Base-by-base conservation (phyloP, 2,329 filamentous ascomycete genomes). In the Cordyceps javanica region DNA sequence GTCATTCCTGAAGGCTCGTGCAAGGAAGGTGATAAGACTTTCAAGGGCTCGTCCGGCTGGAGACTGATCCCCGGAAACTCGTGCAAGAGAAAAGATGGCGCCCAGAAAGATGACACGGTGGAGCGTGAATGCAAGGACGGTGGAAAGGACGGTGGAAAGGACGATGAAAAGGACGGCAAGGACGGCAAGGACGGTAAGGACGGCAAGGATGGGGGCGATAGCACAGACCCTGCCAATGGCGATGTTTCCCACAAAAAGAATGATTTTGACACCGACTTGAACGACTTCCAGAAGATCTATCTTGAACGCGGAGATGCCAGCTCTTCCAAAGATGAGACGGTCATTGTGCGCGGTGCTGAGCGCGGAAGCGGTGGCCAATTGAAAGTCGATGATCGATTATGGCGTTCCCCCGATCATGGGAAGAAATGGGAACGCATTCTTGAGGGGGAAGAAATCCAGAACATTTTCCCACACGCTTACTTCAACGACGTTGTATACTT, bases 401-500 rank as follows among this genome's bases (percentile, higher is more conserved):
- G 81, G 72, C 80, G 95, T 57, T 89, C 90, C 0, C 82, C 86
- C 55, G 86, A 99, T 68, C 93, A 97, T 67, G 94, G 94, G 66
- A 96, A 96, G 74, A 86, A 75, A 2, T 99, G 94, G 93, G 76
- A 85, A 25, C 76, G 69, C 55, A 85, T 86, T 45, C 80, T 95
- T 3, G 78, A 89, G 58, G 83, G 84, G 32, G 84, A 92, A 63
- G 77, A 84, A 2, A 83, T 97, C 58, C 75, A 80, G 45, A 78
- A 75, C 21, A 90, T 99, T 62, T 81, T 88, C 58, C 89, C 88
- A 25, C 91, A 99, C 68, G 79, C 79, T 49, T 89, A 91, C 72
- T 87, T 90, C 72, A 91, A 89, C 65, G 91, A 97, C 67, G 82
- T 86, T 41, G 89, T 94, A 28, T 99, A 90, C 72, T 91, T 99